Base-by-base conservation (phyloP, 305 asterid genomes). In the Fraxinus greggii region DNA sequence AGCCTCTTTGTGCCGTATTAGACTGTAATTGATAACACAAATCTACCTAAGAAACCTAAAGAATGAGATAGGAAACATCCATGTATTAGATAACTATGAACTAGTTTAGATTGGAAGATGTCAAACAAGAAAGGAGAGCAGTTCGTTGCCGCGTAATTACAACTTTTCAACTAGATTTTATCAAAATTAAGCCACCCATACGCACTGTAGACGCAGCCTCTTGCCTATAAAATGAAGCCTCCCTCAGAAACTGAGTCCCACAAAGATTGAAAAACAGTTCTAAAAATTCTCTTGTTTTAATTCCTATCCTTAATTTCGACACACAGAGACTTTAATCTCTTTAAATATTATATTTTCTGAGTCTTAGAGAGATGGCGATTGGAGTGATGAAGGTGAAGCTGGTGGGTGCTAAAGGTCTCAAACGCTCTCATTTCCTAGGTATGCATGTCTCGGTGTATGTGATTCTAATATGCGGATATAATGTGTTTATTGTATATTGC, bases 341-440 rank as follows among this genome's bases (percentile, higher is more conserved):
- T 59, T 7, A 7, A 7, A 6, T 59, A 23, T 23, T 23, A 2
- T 7, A 23, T 13, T 42, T 24, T 19, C 63, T 54, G 24, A 5
- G 13, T n/a, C 5, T 15, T 0, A 33, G 77, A 51, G 28, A 76
- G 85, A 87, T 77, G 86, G 75, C 83, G 12, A 38, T 80, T 29
- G 97, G 98, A 83, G 79, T 75, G 80, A 82, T 92, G 89, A 94
- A 91, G 87, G 97, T 94, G 80, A 90, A 87, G 23, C 86, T 92
- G 83, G 89, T 91, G 28, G 79, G 81, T 2, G 98, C 95, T 38
- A 78, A 86, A 75, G 90, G 90, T 65, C 97, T 94, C 84, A 88
- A 89, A 74, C 83, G 85, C 84, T 72, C 90, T 3, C 94, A 92
- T 72, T 76, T 91, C 7, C 83, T 90, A 0, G 93, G 97, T 93